phyloP scores from a whole-genome alignment of 129 eudicot species.

The Flaveria sonorensis region DNA sequence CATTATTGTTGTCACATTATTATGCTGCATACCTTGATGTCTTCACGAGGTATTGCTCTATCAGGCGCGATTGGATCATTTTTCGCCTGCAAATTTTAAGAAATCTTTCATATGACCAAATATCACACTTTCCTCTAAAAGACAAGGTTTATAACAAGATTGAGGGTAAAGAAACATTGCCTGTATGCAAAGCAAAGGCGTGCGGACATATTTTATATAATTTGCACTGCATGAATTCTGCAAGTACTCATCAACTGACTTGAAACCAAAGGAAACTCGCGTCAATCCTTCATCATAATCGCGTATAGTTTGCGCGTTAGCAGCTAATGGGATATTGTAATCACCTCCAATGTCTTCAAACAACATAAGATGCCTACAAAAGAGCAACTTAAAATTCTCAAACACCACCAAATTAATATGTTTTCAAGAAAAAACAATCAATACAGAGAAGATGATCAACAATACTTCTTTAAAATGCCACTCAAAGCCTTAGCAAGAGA shows the following conservation, averaged over 20 bases:
- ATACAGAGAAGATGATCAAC: background rate
- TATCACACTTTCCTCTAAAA: background rate
- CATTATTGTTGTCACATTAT: background rate
- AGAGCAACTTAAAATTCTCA: background rate
- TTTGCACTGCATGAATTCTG: slow-evolving; percentile 72
- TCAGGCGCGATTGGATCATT: slow-evolving; percentile 98
- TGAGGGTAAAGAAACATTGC: slow-evolving; percentile 35
- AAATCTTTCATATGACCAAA: background rate
- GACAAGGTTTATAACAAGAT: background rate
- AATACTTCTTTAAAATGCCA: slow-evolving; percentile 64
- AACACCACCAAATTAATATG: background rate
- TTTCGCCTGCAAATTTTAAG: slow-evolving; percentile 64
- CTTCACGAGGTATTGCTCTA: slow-evolving; percentile 88
- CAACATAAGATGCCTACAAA: slow-evolving; percentile 65
- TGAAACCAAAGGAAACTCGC: slow-evolving; percentile 86
- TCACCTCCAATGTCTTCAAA: slow-evolving; percentile 79
- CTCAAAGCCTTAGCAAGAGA: slow-evolving; percentile 70
- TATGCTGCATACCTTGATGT: slow-evolving; percentile 58
- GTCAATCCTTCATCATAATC: slow-evolving; percentile 77
- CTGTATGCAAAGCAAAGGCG: slow-evolving; percentile 79
- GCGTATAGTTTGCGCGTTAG: slow-evolving; percentile 61
- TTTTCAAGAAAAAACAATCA: background rate
- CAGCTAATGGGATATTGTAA: slow-evolving; percentile 64
- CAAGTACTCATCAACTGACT: slow-evolving; percentile 79
- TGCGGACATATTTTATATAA: slow-evolving; percentile 54